phyloP scores from a whole-genome alignment of 352 stramenopile species.

The Globisporangium solare region DNA sequence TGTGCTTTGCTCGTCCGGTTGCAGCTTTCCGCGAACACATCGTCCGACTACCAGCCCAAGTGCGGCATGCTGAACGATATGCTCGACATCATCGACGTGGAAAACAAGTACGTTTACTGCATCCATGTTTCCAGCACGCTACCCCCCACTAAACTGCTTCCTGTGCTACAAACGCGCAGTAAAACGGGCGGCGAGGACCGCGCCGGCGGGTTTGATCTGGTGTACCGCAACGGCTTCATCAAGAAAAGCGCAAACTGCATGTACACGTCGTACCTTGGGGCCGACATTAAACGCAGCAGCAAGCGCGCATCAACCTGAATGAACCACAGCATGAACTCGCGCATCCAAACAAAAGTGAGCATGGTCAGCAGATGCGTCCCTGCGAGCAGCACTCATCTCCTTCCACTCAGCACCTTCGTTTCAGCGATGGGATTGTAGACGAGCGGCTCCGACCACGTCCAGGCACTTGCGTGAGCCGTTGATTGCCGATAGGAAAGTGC shows the following conservation, averaged over 20 bases:
- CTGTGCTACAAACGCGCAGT: not conserved
- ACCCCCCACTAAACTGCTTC: too few relatives aligned
- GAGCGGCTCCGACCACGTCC: too few relatives aligned
- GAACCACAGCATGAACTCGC: not conserved
- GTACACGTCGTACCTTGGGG: slow-evolving; percentile 71
- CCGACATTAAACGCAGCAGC: slow-evolving; percentile 41
- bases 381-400: not conserved
- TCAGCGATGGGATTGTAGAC: too few relatives aligned
- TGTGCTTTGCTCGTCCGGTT: not conserved
- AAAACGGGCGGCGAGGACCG: slow-evolving; percentile 42
- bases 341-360: not conserved
- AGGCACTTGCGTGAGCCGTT: too few relatives aligned
- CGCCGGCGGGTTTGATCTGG: slow-evolving; percentile 73
- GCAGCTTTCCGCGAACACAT: slow-evolving; percentile 88
- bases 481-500: too few relatives aligned
- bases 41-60: slow-evolving; percentile 92
- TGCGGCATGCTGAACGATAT: slow-evolving; percentile 92
- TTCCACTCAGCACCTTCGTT: too few relatives aligned
- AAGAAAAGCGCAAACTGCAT: slow-evolving; percentile 61
- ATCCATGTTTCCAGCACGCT: not conserved
- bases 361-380: not conserved
- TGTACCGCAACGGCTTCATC: slow-evolving; percentile 64
- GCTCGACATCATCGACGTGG: slow-evolving; percentile 93
- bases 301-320: slow-evolving; percentile 1
- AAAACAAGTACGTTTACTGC: slow-evolving; percentile 57